phyloP scores from a whole-genome alignment of 106 monocot genomes.

The Posidonia australis region DNA sequence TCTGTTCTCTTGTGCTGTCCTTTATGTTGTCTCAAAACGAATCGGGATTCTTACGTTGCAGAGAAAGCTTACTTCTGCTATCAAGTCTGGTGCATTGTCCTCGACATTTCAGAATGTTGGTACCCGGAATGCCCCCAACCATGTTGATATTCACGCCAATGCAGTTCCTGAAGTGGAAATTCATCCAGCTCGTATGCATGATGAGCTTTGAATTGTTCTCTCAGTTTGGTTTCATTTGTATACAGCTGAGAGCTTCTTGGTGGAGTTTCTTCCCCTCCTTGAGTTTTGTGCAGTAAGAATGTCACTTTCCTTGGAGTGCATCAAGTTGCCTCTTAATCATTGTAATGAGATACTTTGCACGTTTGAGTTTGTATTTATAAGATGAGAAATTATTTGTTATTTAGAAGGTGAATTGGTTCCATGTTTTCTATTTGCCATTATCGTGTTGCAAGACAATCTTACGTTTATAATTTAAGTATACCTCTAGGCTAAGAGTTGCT shows the following conservation, averaged over 20 bases:
- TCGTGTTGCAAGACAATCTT: too few relatives aligned
- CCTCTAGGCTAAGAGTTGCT: too few relatives aligned
- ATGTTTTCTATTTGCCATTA: too few relatives aligned
- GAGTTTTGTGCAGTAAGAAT: too few relatives aligned
- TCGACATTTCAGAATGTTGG: background rate
- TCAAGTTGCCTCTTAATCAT: too few relatives aligned
- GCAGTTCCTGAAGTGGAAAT: background rate
- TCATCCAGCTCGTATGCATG: slow-evolving; percentile 2
- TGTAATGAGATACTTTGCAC: too few relatives aligned
- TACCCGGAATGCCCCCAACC: background rate
- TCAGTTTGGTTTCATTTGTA: background rate
- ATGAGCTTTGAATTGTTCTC: slow-evolving; percentile 10
- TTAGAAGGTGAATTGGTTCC: too few relatives aligned
- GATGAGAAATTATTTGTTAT: too few relatives aligned
- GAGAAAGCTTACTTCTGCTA: slow-evolving; percentile 32
- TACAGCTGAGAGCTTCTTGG: background rate
- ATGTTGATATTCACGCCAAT: background rate
- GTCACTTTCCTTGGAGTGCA: too few relatives aligned
- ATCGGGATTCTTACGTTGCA: slow-evolving; percentile 36
- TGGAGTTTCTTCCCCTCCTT: background rate
- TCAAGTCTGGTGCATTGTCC: slow-evolving; percentile 28
- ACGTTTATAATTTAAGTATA: too few relatives aligned
- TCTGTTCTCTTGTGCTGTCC: slow-evolving; percentile 31
- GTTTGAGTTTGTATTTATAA: too few relatives aligned
- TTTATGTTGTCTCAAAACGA: slow-evolving; percentile 40